Conservation (phyloP, 257 asterid genomes). For the Lavandula angustifolia region DNA sequence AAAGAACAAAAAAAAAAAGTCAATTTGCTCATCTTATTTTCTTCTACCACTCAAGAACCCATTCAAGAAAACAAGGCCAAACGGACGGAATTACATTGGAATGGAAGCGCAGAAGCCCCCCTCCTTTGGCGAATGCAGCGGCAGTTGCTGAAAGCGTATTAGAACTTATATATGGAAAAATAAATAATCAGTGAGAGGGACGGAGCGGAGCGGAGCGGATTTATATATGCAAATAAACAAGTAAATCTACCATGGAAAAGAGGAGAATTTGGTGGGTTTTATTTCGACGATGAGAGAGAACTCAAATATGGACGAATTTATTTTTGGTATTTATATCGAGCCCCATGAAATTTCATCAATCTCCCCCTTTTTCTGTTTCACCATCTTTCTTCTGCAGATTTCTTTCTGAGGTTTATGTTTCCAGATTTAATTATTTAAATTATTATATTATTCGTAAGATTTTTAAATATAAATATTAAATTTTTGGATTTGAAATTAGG, state of each 20-base stretch:
- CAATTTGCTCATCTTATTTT: neutral
- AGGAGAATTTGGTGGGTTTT: constrained; percentile 28
- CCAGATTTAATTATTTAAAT: no score
- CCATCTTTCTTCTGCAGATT: constrained; percentile 22
- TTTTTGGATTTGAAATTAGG: no score
- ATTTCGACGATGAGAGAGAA: constrained; percentile 23
- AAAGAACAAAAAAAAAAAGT: neutral
- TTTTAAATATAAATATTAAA: no score
- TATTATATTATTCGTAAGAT: no score
- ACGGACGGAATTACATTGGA: constrained; percentile 34
- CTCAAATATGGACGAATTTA: neutral
- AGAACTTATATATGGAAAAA: no score
- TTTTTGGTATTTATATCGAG: constrained; percentile 26
- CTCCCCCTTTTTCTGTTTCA: constrained; percentile 17
- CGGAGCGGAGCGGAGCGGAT: neutral
- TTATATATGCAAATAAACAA: neutral
- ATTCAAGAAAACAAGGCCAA: neutral
- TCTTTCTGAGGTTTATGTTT: no score
- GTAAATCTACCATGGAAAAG: constrained; percentile 9
- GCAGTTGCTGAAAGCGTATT: constrained; percentile 14
- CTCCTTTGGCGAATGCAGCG: constrained; percentile 32
- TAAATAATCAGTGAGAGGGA: constrained; percentile 3
- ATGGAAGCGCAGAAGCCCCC: constrained; percentile 15
- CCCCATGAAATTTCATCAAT: constrained; percentile 19
- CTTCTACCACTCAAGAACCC: constrained; percentile 6